These are phyloP conservation scores for Groenewaldozyma auringiensis DNA, from an alignment of 1,139 yeast species.

Conservation along the genomic window DNA sequence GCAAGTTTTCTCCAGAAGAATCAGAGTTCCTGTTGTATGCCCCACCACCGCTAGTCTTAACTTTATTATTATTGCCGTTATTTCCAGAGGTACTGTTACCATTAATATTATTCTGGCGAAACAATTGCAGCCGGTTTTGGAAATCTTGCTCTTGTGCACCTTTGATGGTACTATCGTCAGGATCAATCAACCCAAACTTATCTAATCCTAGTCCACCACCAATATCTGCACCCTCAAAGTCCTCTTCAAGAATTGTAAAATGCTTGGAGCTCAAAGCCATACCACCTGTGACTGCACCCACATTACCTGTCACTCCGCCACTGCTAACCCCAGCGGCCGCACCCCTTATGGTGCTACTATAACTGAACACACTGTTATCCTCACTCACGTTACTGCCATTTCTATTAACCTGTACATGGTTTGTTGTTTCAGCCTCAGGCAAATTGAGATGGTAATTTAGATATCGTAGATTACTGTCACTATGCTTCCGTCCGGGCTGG, in stretches of 20 bases:
- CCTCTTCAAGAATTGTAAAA: neutral
- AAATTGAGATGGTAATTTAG: neutral
- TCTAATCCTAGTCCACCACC: conserved; percentile 1
- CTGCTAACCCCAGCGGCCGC: neutral
- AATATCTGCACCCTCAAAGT: neutral
- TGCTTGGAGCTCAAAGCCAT: neutral
- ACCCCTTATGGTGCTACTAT: neutral
- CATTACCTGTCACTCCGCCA: neutral
- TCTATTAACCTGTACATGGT: neutral
- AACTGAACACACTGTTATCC: neutral
- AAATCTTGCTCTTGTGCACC: neutral
- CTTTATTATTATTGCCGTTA: neutral
- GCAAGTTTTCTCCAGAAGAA: neutral
- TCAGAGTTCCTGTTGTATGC: neutral
- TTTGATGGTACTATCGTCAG: neutral
- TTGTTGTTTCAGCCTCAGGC: neutral
- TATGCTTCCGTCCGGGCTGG: neutral
- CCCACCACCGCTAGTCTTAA: neutral
- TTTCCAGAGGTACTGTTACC: neutral
- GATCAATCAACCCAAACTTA: neutral
- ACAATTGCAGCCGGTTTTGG: neutral
- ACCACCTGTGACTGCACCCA: no score
- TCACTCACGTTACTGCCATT: neutral
- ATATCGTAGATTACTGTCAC: neutral
- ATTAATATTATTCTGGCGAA: neutral